Evolutionary conservation across 2,329 filamentous ascomycete genomes (phyloP).

Genomic region (Penicillium psychrosexuale): DNA sequence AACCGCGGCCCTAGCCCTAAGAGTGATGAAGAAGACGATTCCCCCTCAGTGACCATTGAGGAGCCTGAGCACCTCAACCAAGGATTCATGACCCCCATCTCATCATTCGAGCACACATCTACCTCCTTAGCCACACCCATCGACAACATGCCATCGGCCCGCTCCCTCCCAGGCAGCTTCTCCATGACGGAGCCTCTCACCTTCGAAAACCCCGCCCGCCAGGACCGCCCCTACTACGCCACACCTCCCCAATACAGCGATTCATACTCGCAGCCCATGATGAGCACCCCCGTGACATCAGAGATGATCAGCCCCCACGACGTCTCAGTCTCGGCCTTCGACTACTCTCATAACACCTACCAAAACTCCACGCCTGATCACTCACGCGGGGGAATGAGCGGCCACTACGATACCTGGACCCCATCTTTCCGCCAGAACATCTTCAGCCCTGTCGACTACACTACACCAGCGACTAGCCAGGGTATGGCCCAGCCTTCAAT

Average conservation of each 20-base stretch:
- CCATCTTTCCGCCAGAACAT: constrained; percentile 34
- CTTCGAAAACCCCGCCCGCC: constrained; percentile 25
- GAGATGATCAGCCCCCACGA: constrained; percentile 32
- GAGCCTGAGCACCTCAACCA: constrained; percentile 31
- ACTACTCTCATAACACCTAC: constrained; percentile 31
- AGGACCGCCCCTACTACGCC: constrained; percentile 29
- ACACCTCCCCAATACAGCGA: constrained; percentile 30
- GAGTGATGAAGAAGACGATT: constrained; percentile 33
- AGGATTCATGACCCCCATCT: constrained; percentile 25
- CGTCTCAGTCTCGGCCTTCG: constrained; percentile 28
- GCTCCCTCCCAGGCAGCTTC: constrained; percentile 28
- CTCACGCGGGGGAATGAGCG: constrained; percentile 15
- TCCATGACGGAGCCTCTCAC: constrained; percentile 29
- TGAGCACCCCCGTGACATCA: constrained; percentile 27
- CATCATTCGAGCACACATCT: constrained; percentile 23
- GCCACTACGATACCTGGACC: constrained; percentile 32
- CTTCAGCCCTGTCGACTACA: constrained; percentile 35
- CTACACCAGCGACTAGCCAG: constrained; percentile 18
- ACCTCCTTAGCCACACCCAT: constrained; percentile 26
- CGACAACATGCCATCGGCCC: constrained; percentile 20
- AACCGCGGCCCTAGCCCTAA: constrained; percentile 37
- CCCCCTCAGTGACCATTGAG: constrained; percentile 22
- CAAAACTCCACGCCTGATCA: constrained; percentile 22
- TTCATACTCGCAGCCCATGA: constrained; percentile 28
- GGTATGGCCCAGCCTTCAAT: constrained; percentile 26